A percentile compares a stretch with the other conserved stretches of the same genome.
Conservation (phyloP, 805 yeast genomes). For the Starmerella khaoyaiensis region DNA sequence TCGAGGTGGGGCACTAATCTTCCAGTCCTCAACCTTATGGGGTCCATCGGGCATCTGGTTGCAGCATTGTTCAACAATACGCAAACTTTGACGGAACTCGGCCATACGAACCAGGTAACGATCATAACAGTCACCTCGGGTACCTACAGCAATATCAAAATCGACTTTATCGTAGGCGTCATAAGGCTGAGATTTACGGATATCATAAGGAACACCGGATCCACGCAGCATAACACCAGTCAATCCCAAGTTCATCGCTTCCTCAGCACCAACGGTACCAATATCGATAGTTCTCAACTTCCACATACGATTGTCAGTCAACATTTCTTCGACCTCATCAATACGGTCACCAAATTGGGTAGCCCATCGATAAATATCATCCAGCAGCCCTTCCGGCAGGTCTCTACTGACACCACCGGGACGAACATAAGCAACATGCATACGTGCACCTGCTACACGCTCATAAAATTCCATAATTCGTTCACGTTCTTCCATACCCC, state of each 20-base stretch:
- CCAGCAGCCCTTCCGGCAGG: conserved; percentile 71
- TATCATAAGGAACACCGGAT: conserved; percentile 76
- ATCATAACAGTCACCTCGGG: conserved; percentile 83
- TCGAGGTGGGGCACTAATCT: conserved; percentile 73
- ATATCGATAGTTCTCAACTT: conserved; percentile 71
- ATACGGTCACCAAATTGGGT: conserved; percentile 88
- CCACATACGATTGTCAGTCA: conserved; percentile 88
- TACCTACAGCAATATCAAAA: conserved; percentile 76
- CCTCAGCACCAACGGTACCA: conserved; percentile 74
- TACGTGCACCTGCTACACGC: conserved; percentile 80
- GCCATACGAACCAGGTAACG: conserved; percentile 81
- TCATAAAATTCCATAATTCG: conserved; percentile 87
- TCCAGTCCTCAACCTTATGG: conserved; percentile 79
- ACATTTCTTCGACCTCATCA: conserved; percentile 80
- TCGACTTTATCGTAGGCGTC: conserved; percentile 81
- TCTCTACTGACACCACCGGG: conserved; percentile 91
- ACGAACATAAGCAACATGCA: conserved; percentile 77
- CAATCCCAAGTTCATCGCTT: conserved; percentile 66
- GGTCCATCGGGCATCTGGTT: conserved; percentile 90
- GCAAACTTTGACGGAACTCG: conserved; percentile 79
- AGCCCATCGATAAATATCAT: conserved; percentile 92
- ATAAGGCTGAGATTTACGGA: conserved; percentile 76
- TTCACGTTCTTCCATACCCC: conserved; percentile 93
- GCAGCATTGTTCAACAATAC: conserved; percentile 81
- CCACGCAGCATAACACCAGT: conserved; percentile 88